Base-by-base conservation (phyloP, 495 filamentous ascomycete species). In the Sordaria brevicollis region DNA sequence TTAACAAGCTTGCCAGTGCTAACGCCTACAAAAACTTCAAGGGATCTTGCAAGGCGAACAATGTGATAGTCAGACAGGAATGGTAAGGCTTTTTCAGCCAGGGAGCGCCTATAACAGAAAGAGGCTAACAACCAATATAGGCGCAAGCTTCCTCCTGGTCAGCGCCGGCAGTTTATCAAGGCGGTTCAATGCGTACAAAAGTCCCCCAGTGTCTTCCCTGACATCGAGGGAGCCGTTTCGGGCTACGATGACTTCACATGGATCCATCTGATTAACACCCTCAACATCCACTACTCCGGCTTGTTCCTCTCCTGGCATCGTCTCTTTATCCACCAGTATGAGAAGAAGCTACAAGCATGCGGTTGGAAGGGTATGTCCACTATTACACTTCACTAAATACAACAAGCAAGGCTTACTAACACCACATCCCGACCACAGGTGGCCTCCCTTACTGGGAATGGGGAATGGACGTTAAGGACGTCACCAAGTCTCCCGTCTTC, bases 101-200 rank as follows among this genome's bases (percentile, higher is more conserved):
- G n/a, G n/a, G n/a, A n/a, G n/a, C n/a, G n/a, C n/a, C n/a, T n/a
- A n/a, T 21, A 21, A 0, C 0, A 21, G 21, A 49, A n/a, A n/a
- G 2, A 73, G 65, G n/a, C 11, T 68, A 4, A 38, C 43, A 62
- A 39, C 25, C 19, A 15, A 3, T 1, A 2, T 36, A 89, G 88
- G 86, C 75, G 80, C 37, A 75, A 81, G 0, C 78, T 91, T 3
- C 73, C 76, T 11, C 74, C 71, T 15, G 7, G 33, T 0, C 78
- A 92, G 74, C 86, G 86, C 69, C 87, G 79, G 66, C 76, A 77
- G 15, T 93, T 89, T 72, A 90, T 89, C 70, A 73, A 83, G 21
- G 88, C 91, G 1, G 86, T 93, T 4, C 79, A 87, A 65, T 93
- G 91, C 76, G 69, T 93, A 5, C 82, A 85, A 72, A 71, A 70